phyloP scores from a whole-genome alignment of 441 rosid species.

The Populus hybrid region DNA sequence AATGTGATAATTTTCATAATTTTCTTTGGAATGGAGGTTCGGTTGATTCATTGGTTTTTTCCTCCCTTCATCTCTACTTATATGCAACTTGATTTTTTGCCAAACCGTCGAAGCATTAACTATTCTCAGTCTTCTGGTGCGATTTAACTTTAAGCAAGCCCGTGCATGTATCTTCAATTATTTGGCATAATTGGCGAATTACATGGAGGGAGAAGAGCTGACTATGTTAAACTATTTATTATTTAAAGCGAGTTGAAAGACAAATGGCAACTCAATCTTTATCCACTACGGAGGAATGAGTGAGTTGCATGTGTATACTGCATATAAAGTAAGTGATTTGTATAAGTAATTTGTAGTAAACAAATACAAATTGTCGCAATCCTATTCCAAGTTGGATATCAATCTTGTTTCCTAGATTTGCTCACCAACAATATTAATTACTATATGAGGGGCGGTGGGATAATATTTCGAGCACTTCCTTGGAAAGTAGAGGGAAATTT shows the following conservation, averaged over 20 bases:
- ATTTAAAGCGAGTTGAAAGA: background rate
- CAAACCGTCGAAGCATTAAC: background rate
- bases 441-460: no score
- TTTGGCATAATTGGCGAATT: background rate
- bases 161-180: slow-evolving; percentile 11
- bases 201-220: background rate
- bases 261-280: slow-evolving; percentile 9
- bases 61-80: background rate
- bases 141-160: slow-evolving; percentile 16
- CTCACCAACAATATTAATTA: no score
- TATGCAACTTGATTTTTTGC: background rate
- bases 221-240: background rate
- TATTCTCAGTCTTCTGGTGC: background rate
- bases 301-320: background rate
- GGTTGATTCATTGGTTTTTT: background rate
- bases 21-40: background rate
- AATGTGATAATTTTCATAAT: background rate
- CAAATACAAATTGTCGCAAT: background rate
- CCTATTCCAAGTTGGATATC: no score
- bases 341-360: background rate
- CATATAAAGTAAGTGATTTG: no score
- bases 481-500: no score
- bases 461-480: no score
- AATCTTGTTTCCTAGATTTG: no score
- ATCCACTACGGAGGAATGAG: background rate